These are phyloP conservation scores for Periglandula ipomoeae DNA, from an alignment of 2,329 filamentous ascomycete genomes.

Conservation along the genomic window DNA sequence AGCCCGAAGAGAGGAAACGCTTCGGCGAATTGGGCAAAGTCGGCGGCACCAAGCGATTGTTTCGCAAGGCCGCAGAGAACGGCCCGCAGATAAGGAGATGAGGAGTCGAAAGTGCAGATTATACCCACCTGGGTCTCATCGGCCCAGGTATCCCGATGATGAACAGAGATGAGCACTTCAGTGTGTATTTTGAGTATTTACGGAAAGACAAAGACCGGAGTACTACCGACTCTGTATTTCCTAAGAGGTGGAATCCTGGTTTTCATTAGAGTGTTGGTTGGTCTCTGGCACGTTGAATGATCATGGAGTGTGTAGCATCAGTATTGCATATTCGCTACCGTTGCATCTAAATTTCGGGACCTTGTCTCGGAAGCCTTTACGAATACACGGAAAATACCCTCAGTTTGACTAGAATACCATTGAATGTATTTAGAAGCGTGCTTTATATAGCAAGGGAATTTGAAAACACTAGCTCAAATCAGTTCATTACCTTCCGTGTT, in stretches of 20 bases:
- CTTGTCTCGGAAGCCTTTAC: background rate
- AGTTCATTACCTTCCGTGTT: background rate
- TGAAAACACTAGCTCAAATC: background rate
- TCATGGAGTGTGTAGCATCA: background rate
- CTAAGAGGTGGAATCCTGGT: background rate
- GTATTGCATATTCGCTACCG: background rate
- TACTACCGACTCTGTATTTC: background rate
- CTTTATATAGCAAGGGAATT: background rate
- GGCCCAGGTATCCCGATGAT: too few species aligned
- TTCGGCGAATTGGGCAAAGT: conserved; percentile 66
- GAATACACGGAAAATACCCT: conserved; percentile 1
- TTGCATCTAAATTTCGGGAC: background rate
- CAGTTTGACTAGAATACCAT: background rate
- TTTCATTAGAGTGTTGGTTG: background rate
- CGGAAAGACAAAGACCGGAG: background rate
- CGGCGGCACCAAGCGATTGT: conserved; percentile 64
- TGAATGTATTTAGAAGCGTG: background rate
- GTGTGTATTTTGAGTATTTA: background rate
- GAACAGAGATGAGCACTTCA: too few species aligned
- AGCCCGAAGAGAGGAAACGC: conserved; percentile 23
- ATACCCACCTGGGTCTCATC: background rate
- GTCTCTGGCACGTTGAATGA: background rate
- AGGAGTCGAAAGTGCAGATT: conserved; percentile 1
- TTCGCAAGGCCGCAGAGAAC: conserved; percentile 37
- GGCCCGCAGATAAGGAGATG: conserved; percentile 13